These are phyloP conservation scores for Castanea sativa DNA, from an alignment of 306 rosid genomes.

Conservation along the genomic window DNA sequence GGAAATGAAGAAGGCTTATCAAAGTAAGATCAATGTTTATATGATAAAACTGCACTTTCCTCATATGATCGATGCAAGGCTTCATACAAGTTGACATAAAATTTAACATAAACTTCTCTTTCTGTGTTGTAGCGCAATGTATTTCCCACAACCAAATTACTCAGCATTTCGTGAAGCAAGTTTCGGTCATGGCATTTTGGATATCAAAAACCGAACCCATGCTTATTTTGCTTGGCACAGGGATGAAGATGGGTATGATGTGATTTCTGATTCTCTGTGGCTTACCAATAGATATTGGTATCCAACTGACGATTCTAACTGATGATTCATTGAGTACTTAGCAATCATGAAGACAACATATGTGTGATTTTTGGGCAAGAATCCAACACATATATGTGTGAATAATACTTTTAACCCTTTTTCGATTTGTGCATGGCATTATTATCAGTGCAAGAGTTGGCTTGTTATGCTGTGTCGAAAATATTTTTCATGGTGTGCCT, in stretches of 20 bases:
- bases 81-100: not conserved
- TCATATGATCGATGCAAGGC: not conserved
- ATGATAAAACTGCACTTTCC: not conserved
- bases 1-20: constrained; percentile 91
- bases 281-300: constrained; percentile 62
- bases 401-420: not conserved
- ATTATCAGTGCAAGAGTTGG: constrained; percentile 2
- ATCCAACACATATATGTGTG: not conserved
- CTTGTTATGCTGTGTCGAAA: not conserved
- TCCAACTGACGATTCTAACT: constrained; percentile 59
- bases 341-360: not conserved
- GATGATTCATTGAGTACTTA: not conserved
- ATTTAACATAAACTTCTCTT: not conserved
- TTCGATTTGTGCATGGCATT: not conserved
- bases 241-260: constrained; percentile 71
- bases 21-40: constrained; percentile 42
- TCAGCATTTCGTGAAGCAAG: constrained; percentile 84
- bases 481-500: no score
- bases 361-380: not conserved
- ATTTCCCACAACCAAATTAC: constrained; percentile 77
- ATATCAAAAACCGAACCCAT: constrained; percentile 77
- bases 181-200: constrained; percentile 80
- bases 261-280: constrained; percentile 71
- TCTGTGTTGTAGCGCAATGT: constrained; percentile 53
- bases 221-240: constrained; percentile 78